Percentiles rank a stretch among this genome's conserved stretches.
phyloP scores from a whole-genome alignment of 225 moss, liverwort and hornwort species.

The Asterella californica region DNA sequence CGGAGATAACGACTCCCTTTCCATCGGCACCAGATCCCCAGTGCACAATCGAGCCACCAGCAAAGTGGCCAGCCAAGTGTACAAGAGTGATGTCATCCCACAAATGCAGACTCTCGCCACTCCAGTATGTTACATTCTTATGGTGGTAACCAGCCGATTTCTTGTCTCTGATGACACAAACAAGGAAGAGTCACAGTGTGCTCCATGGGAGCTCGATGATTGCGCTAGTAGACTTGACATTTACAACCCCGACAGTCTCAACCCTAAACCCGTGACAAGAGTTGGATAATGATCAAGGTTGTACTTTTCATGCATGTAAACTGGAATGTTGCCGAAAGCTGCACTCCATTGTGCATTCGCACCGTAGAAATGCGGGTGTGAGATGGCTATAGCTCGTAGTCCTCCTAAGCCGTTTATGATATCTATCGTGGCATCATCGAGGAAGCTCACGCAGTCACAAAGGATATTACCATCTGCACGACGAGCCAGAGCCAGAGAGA shows the following conservation, averaged over 20 bases:
- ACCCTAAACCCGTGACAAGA: no score
- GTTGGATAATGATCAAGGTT: neutral
- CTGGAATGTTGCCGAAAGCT: constrained; percentile 73
- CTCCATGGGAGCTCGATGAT: no score
- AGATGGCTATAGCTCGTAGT: constrained; percentile 84
- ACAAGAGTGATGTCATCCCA: constrained; percentile 62
- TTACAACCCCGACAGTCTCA: no score
- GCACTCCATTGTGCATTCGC: constrained; percentile 87
- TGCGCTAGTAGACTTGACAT: no score
- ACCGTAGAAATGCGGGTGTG: constrained; percentile 79
- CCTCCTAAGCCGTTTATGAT: constrained; percentile 79
- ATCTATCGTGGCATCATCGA: constrained; percentile 90
- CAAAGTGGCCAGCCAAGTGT: constrained; percentile 76
- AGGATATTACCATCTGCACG: constrained; percentile 75
- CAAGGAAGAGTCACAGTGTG: neutral
- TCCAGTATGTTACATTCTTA: constrained; percentile 74
- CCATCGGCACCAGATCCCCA: constrained; percentile 63
- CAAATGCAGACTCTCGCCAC: constrained; percentile 59
- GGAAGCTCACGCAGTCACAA: constrained; percentile 76
- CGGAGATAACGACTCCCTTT: constrained; percentile 66
- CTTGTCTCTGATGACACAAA: constrained; percentile 48
- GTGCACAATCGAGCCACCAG: constrained; percentile 76
- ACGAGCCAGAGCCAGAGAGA: neutral
- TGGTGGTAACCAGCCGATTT: constrained; percentile 80
- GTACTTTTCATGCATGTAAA: constrained; percentile 87